These are phyloP conservation scores for Nepenthes mirabilis DNA, from an alignment of 148 eudicot species.

Conservation along the genomic window DNA sequence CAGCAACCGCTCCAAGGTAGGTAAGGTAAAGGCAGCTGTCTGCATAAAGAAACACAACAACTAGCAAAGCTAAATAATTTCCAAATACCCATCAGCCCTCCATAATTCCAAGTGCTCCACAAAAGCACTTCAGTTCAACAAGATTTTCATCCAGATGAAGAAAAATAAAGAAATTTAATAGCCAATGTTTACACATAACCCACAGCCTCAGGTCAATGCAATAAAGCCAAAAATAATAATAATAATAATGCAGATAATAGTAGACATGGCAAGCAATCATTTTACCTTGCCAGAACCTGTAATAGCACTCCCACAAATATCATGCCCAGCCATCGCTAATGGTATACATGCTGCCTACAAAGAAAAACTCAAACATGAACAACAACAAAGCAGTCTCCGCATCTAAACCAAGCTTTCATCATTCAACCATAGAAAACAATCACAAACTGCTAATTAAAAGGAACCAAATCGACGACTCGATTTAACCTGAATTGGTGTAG, in stretches of 20 bases:
- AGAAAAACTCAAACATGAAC: background rate
- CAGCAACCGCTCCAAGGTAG: conserved; percentile 71
- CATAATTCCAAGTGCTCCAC: too few relatives aligned
- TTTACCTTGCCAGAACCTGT: conserved; percentile 97
- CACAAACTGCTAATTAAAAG: background rate
- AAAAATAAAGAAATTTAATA: too few relatives aligned
- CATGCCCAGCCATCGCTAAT: conserved; percentile 74
- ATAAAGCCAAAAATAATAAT: background rate
- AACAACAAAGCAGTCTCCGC: background rate
- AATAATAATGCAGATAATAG: too few relatives aligned
- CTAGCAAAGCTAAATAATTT: background rate
- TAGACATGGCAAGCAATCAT: background rate
- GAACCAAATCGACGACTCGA: too few relatives aligned
- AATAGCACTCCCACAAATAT: conserved; percentile 91
- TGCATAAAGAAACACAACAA: conserved; percentile 15
- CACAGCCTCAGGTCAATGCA: background rate
- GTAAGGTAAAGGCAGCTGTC: conserved; percentile 95
- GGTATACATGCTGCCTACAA: conserved; percentile 93
- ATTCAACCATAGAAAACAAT: background rate
- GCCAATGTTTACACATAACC: background rate
- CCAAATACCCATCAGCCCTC: background rate
- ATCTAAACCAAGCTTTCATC: too few relatives aligned
- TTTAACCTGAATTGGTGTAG: conserved; percentile 89
- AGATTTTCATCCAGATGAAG: too few relatives aligned
- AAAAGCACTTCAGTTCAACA: too few relatives aligned